Base-by-base conservation (phyloP, 1,284 basidiomycete species). In the Tilletia horrida region DNA sequence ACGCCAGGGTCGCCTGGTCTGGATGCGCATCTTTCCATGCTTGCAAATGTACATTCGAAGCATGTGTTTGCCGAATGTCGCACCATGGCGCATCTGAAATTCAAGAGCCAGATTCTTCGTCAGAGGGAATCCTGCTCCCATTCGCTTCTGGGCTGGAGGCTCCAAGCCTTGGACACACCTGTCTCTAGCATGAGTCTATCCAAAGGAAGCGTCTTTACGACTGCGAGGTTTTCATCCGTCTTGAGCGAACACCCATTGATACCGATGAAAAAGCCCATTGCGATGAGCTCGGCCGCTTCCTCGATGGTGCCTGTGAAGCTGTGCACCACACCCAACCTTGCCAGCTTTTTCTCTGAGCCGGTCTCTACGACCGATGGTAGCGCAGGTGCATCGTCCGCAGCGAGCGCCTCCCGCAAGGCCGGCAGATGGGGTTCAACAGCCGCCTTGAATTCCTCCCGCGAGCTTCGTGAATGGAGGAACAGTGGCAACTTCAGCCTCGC, bases 171-270 rank as follows among this genome's bases (percentile, higher is more conserved):
- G 35, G 14, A 78, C 84, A 66, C 55, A 88, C 90, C 72, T 42
- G 91, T 93, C 81, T 95, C 92, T 13, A 95, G 84, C 84, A 93
- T 84, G 61, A 95, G 82, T 66, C 84, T 85, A 40, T 89, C 87
- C 2, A 87, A 84, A 1, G 86, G 88, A 31, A 94, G 87, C 1
- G 84, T 81, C 67, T 86, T 86, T 8, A 88, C 85, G 1, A 87
- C 85, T 0, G 85, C 83, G 0, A 94, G 82, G 73, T 91, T 91
- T 62, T 89, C 88, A 47, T 86, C 84, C 0, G 90, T 91, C 83
- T 93, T 94, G 71, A 95, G 83, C 1, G 89, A 89, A 80, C 92
- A 93, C 0, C 92, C 91, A 72, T 93, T 93, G 66, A 92, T 82
- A 65, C 88, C 88, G 66, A 92, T 86, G 61, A 69, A 80, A 8